Evolutionary conservation across 2,329 filamentous ascomycete species (phyloP), one percentile per base, ranked within the genome.

Genomic region (Zalaria sp.): DNA sequence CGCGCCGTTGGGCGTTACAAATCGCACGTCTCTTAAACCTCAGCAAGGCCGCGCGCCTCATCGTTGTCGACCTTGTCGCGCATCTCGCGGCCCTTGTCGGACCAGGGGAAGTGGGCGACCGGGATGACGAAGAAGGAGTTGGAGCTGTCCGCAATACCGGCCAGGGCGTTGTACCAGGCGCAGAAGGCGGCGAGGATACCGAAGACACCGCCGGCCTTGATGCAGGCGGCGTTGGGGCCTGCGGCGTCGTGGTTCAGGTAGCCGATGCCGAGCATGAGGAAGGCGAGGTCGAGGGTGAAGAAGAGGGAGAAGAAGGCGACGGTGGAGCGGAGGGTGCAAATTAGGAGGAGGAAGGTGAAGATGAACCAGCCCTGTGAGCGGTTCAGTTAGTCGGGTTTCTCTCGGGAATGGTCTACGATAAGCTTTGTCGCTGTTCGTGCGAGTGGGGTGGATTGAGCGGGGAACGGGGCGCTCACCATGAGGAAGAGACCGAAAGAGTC

Each of bases 51-150:
- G 40, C 60, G 59, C 27, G 54, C 58, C 28, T 50, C 54, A 39
- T 51, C 55, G 60, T 69, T 69, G 57, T 67, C 58, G 37, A 62
- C 58, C 53, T 63, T 62, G 28, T 46, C 58, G 46, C 79, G 73
- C 46, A 59, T 61, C 61, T 77, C 72, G 47, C 73, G 75, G 41
- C 77, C 83, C 65, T 81, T 82, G 54, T 83, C 81, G 32, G 83
- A 89, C 89, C 89, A 95, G 41, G 88, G 89, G 72, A 95, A 93
- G 71, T 94, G 87, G 54, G 83, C 80, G 48, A 95, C 87, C 40
- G 88, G 89, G 47, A 93, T 77, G 61, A 91, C 72, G 71, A 94
- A 91, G 78, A 94, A 94, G 69, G 85, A 69, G 61, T 73, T 73
- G 46, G 60, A 65, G 45, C 61, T 62, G 53, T 73, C 69, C n/a